phyloP scores from a whole-genome alignment of 2,329 filamentous ascomycete species.

The Penicillium brevicompactum region DNA sequence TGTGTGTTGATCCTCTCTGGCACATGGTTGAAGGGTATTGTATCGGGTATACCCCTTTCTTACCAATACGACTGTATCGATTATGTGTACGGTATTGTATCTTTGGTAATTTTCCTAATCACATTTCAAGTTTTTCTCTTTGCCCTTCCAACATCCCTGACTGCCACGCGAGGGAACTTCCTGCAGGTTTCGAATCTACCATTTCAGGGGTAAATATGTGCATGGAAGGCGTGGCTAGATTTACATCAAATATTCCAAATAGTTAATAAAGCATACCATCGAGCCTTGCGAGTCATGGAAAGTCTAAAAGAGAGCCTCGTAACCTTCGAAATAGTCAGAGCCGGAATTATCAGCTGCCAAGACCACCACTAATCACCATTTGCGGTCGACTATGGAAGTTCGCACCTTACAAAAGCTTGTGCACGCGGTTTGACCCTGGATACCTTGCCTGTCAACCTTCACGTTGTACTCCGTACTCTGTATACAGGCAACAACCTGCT shows the following conservation, averaged over 20 bases:
- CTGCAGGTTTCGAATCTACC: constrained; percentile 15
- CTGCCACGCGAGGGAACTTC: constrained; percentile 27
- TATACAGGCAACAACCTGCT: neutral
- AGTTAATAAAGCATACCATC: neutral
- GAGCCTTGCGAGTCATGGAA: constrained; percentile 6
- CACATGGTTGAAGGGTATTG: neutral
- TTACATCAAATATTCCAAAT: neutral
- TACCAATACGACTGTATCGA: constrained; percentile 1
- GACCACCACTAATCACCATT: neutral
- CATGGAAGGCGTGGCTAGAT: neutral
- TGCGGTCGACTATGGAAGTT: neutral
- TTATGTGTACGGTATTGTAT: no score
- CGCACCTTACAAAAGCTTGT: constrained; percentile 1
- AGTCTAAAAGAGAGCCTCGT: neutral
- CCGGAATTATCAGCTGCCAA: neutral
- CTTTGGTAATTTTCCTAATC: neutral
- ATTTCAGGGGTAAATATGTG: constrained; percentile 6
- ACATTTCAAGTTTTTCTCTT: constrained; percentile 6
- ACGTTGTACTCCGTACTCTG: neutral
- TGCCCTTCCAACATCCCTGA: constrained; percentile 26
- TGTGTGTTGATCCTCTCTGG: neutral
- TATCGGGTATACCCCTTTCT: neutral
- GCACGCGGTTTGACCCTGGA: neutral
- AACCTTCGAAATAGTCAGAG: neutral
- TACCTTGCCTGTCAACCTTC: neutral